Base-by-base conservation (phyloP, 1,284 basidiomycete genomes). In the Ceraceosorus guamensis region DNA sequence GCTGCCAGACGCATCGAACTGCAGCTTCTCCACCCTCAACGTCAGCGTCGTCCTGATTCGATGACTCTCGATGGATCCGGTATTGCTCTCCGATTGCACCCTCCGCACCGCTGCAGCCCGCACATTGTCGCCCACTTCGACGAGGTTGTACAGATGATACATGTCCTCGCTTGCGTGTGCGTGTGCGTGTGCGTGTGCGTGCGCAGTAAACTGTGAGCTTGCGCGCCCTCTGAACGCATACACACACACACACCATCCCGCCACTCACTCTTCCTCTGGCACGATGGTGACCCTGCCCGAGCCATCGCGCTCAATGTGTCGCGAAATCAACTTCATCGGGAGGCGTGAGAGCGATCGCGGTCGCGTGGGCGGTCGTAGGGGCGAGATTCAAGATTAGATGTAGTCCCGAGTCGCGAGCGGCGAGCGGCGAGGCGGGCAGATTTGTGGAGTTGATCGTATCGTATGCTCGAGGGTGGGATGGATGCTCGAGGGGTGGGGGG, bases 121-220 rank as follows among this genome's bases (percentile, higher is more conserved):
- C 32, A 98, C 85, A 61, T 84, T 80, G 76, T 98, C 93, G 18
- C 89, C 90, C 24, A 58, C 73, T 78, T 70, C 61, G 57, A 98
- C 93, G 57, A 98, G 82, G 79, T 98, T 97, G 79, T 97, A 97
- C n/a, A 96, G 82, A 81, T 98, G 93, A 89, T 93, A 98, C 87
- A 98, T 95, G 78, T 98, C 95, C 79, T 98, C 95, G 68, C 71
- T 73, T 52, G 31, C 3, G 10, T 4, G 18, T n/a, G 31, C 18
- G 7, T 5, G 6, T 2, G 8, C 37, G n/a, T 41, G 37, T 8
- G 8, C n/a, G n/a, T n/a, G 37, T 41, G 37, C 37, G 8, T 8
- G n/a, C 18, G 44, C 44, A 46, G 44, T 6, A 24, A 5, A 46
- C n/a, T 46, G 8, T 7, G n/a, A n/a, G n/a, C n/a, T n/a, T n/a